These are phyloP conservation scores for Candida palmyrensis DNA, from an alignment of 805 yeast genomes.

Conservation along the genomic window DNA sequence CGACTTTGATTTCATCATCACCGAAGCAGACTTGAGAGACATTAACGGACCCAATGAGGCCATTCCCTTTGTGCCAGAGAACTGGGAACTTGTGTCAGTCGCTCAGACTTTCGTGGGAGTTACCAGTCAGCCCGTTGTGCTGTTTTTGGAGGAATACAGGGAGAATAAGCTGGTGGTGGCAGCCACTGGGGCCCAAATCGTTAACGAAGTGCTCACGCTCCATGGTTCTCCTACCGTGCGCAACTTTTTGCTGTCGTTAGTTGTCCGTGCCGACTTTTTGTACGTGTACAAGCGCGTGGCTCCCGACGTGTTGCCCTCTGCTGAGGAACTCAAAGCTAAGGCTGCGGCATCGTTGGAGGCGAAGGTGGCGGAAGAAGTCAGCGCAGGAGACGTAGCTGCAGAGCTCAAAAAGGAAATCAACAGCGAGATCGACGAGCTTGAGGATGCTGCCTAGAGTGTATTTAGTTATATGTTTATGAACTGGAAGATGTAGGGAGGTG, in stretches of 20 bases:
- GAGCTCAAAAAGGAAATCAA: constrained; percentile 12
- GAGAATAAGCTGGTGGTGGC: constrained; percentile 5
- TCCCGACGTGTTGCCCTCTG: constrained; percentile 8
- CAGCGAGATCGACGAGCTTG: constrained; percentile 17
- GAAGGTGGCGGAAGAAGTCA: background rate
- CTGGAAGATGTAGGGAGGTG: too few species aligned
- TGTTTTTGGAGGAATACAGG: constrained; percentile 7
- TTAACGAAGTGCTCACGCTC: constrained; percentile 8
- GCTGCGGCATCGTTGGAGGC: background rate
- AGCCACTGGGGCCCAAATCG: constrained; percentile 5
- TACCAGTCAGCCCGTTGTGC: constrained; percentile 12
- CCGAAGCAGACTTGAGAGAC: constrained; percentile 16
- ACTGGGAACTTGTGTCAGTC: constrained; percentile 19
- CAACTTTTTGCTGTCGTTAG: constrained; percentile 13
- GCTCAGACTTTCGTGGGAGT: constrained; percentile 17
- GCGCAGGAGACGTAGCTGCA: constrained; percentile 1
- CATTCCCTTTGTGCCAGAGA: constrained; percentile 1
- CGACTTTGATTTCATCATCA: constrained; percentile 23
- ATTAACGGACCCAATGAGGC: constrained; percentile 1
- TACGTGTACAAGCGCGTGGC: constrained; percentile 23
- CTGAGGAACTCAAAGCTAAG: background rate
- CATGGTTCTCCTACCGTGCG: constrained; percentile 5
- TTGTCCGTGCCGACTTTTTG: constrained; percentile 18
- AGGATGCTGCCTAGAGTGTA: constrained; percentile 5
- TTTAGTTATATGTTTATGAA: too few species aligned